Conservation (phyloP, 768 basidiomycete species). For the Leccinum boreale region DNA sequence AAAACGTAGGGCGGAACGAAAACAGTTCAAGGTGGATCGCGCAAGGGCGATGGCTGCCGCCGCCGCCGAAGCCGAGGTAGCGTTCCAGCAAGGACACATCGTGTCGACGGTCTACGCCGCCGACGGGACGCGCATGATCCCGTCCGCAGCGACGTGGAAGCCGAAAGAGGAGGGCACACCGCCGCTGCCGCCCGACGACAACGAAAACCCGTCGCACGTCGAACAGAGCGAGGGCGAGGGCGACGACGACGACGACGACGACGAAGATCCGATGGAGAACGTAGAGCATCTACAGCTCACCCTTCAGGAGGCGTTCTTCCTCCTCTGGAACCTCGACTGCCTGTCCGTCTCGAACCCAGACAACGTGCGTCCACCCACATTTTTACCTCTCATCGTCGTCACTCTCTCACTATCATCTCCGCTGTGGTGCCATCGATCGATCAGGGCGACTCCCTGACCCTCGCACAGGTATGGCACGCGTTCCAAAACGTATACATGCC, state of each 20-base stretch:
- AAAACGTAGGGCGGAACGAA: conserved; percentile 80
- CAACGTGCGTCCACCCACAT: conserved; percentile 47
- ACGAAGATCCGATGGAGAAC: conserved; percentile 59
- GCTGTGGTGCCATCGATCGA: background rate
- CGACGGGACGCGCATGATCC: conserved; percentile 47
- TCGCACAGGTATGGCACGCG: conserved; percentile 58
- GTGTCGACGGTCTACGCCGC: conserved; percentile 57
- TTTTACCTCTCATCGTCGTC: background rate
- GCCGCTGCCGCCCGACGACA: background rate
- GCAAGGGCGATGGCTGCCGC: conserved; percentile 83
- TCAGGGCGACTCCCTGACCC: conserved; percentile 53
- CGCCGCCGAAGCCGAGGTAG: conserved; percentile 72
- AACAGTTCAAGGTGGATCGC: conserved; percentile 91
- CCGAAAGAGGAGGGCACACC: conserved; percentile 35
- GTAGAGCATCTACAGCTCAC: conserved; percentile 91
- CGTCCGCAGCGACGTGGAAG: conserved; percentile 80
- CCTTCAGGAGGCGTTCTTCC: conserved; percentile 85
- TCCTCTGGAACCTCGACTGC: conserved; percentile 81
- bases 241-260: conserved; percentile 17
- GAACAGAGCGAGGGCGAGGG: conserved; percentile 29
- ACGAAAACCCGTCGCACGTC: conserved; percentile 12
- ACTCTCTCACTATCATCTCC: background rate
- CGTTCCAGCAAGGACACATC: conserved; percentile 70
- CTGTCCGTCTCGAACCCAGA: conserved; percentile 63
- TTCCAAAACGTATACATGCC: conserved; percentile 58